These are phyloP conservation scores for Diaporthe citri DNA, from an alignment of 2,329 filamentous ascomycete species.

Conservation along the genomic window DNA sequence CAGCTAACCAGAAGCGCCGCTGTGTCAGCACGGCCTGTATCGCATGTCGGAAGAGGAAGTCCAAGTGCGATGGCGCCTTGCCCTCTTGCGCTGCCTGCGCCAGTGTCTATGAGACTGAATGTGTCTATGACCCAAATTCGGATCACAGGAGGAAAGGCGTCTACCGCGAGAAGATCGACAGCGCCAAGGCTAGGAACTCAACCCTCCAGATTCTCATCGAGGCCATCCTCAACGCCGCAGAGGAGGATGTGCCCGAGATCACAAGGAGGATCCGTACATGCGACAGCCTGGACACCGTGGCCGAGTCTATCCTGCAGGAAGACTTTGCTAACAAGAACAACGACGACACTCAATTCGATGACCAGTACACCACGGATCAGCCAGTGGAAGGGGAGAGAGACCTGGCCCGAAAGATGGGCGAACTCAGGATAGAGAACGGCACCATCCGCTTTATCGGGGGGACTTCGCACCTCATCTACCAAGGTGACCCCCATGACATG, in stretches of 20 bases:
- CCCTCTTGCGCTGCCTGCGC: conserved; percentile 96
- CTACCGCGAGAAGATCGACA: conserved; percentile 93
- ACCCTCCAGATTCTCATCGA: conserved; percentile 94
- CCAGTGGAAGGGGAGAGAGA: conserved; percentile 77
- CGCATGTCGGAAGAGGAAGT: conserved; percentile 83
- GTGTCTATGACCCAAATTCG: conserved; percentile 95
- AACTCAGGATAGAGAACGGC: conserved; percentile 87
- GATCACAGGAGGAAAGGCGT: conserved; percentile 97
- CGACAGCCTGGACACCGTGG: conserved; percentile 73
- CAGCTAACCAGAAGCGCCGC: conserved; percentile 72
- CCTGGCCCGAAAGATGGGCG: conserved; percentile 92
- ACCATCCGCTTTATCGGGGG: conserved; percentile 92
- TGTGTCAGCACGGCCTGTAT: conserved; percentile 90
- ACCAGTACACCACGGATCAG: conserved; percentile 56
- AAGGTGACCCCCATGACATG: conserved; percentile 64
- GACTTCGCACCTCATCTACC: conserved; percentile 91
- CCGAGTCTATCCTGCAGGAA: conserved; percentile 65
- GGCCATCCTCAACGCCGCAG: conserved; percentile 89
- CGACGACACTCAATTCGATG: conserved; percentile 53
- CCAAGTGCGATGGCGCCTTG: conserved; percentile 91
- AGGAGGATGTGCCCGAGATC: conserved; percentile 85
- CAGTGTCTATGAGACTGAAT: conserved; percentile 91
- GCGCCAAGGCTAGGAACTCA: conserved; percentile 85
- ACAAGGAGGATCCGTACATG: conserved; percentile 91
- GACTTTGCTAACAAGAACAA: conserved; percentile 53